Base-by-base conservation (phyloP, 257 asterid genomes). In the Capsicum pubescens region DNA sequence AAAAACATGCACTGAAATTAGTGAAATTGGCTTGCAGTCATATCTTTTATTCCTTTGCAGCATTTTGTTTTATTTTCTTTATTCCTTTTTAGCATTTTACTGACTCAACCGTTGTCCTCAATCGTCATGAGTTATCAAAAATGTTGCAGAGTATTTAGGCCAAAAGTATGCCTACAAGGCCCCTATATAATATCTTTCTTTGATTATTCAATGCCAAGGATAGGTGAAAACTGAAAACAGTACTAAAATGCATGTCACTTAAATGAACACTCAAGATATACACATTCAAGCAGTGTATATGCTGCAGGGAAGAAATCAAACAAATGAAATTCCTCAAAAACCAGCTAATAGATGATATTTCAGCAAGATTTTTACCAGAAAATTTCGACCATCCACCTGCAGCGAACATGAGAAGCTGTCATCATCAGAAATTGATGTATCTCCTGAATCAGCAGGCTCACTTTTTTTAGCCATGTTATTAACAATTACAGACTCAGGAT, bases 341-440 rank as follows among this genome's bases (percentile, higher is more conserved):
- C 17, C 74, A 17, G 2, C 15, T 13, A 54, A 26, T 54, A 55
- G 68, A 17, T 10, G 66, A 82, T 82, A 82, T 32, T 66, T 82
- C 64, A 82, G 76, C 39, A 66, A 81, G 68, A 84, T 61, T 56
- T 52, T n/a, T 85, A 88, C 91, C 72, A 84, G 82, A 79, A n/a
- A 82, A 82, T 61, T 74, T 66, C 13, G 77, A 61, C 83, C 82
- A 72, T 80, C 86, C 57, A 74, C 82, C 84, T 11, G 44, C 17
- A 84, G 83, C 82, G 46, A 58, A 50, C 66, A 86, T 35, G 87
- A 36, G 81, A 72, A 42, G 32, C 17, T 67, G 11, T 7, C 54
- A 39, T 44, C 64, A 60, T 52, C 58, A 36, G 85, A 61, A 82
- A 79, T 60, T 46, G 84, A 67, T 17, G 70, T 11, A 19, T 78